phyloP scores from a whole-genome alignment of 2,329 filamentous ascomycete species.

The Claviceps purpurea region DNA sequence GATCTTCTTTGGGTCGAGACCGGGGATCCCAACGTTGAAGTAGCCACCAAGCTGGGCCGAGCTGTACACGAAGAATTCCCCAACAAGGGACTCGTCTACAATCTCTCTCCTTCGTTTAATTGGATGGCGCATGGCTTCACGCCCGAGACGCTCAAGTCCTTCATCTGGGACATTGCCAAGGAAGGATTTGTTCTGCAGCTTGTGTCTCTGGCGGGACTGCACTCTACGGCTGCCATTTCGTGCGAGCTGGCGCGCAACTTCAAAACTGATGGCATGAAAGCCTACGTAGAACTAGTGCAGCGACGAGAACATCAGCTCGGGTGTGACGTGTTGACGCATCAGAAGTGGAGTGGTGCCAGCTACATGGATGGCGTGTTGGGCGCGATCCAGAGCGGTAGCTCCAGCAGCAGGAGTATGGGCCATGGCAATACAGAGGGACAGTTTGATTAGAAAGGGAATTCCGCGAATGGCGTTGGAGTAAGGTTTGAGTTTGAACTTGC shows the following conservation, averaged over 20 bases:
- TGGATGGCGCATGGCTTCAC: slow-evolving; percentile 95
- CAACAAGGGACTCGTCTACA: slow-evolving; percentile 87
- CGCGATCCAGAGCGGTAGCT: slow-evolving; percentile 82
- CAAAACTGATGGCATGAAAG: slow-evolving; percentile 87
- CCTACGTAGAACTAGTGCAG: slow-evolving; percentile 92
- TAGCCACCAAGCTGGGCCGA: slow-evolving; percentile 60
- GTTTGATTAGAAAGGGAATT: slow-evolving; percentile 26
- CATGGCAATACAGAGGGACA: slow-evolving; percentile 80
- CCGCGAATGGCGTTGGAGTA: background rate
- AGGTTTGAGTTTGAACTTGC: background rate
- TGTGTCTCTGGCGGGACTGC: slow-evolving; percentile 51
- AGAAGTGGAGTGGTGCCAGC: slow-evolving; percentile 61
- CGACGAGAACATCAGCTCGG: slow-evolving; percentile 78
- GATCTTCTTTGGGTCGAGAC: slow-evolving; percentile 98
- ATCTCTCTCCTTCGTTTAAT: slow-evolving; percentile 93
- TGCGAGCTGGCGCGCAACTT: slow-evolving; percentile 70
- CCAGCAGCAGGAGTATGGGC: slow-evolving; percentile 83
- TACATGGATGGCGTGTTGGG: slow-evolving; percentile 85
- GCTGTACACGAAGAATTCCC: slow-evolving; percentile 59
- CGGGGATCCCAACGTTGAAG: slow-evolving; percentile 69
- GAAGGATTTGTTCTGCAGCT: slow-evolving; percentile 67
- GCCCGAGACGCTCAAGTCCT: slow-evolving; percentile 68
- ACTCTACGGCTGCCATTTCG: slow-evolving; percentile 50
- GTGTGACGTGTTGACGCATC: slow-evolving; percentile 87
- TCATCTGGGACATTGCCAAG: slow-evolving; percentile 91